Conservation (phyloP, 2,329 filamentous ascomycete genomes). For the Talaromyces verruculosus region DNA sequence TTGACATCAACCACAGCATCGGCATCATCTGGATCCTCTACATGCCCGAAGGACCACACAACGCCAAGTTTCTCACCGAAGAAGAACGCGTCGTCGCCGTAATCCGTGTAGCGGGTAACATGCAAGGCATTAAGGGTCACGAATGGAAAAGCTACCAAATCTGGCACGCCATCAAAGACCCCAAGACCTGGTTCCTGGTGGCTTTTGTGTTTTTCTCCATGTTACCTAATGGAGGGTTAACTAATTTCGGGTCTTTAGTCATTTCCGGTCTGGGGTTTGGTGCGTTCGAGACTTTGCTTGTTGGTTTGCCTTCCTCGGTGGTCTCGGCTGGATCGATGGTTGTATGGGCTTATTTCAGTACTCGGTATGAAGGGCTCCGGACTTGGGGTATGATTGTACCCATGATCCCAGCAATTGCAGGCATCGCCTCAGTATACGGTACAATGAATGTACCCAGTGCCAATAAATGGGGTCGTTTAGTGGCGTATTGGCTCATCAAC, state of each 20-base stretch:
- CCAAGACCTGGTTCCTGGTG: conserved; percentile 25
- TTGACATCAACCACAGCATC: neutral
- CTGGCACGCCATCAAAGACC: neutral
- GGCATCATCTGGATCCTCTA: neutral
- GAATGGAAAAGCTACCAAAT: neutral
- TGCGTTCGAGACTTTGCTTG: neutral
- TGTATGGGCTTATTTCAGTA: conserved; percentile 10
- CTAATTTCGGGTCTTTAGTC: conserved; percentile 60
- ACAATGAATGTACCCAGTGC: too few relatives aligned
- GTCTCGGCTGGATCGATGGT: neutral
- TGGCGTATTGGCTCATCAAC: neutral
- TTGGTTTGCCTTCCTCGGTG: neutral
- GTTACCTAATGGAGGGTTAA: conserved; percentile 40
- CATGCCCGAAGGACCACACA: neutral
- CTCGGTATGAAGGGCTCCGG: neutral
- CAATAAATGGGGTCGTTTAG: too few relatives aligned
- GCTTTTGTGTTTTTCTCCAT: neutral
- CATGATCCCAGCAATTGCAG: too few relatives aligned
- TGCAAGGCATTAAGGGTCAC: neutral
- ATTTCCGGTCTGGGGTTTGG: conserved; percentile 58
- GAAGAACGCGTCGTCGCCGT: neutral
- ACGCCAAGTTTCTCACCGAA: neutral
- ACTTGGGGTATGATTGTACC: neutral
- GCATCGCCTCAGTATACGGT: too few relatives aligned
- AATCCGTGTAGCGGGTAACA: neutral